Evolutionary conservation across 352 stramenopile species (phyloP), one percentile per base, ranked within the genome.

Genomic region (Pythium pyrilobum): DNA sequence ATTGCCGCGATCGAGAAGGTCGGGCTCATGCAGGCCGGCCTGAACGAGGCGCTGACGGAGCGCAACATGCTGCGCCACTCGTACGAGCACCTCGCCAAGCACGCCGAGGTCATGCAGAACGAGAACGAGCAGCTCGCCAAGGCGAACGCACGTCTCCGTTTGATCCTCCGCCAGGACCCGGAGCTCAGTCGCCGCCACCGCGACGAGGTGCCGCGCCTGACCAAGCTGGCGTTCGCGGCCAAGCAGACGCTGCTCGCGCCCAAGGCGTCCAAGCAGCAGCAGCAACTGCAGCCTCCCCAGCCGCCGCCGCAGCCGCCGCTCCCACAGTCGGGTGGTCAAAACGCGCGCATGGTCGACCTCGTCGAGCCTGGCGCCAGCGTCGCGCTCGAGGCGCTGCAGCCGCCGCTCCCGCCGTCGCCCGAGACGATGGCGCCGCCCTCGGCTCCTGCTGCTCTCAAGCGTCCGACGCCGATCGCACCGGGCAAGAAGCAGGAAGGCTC

Each of bases 101-200:
- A 94, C 64, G 81, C 75, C 32, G 79, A 89, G 23, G 75, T 87
- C 40, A 60, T 94, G 56, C 76, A 91, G 55, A 81, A 67, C 39
- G 81, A 94, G 55, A 94, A 94, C 64, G 76, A 85, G 67, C 77
- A 82, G 44, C 75, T 94, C 37, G 82, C 83, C 20, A 92, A 88
- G 59, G 83, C 81, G 12, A 94, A 94, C 50, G 83, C 83, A 4
- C 83, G 83, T 39, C 65, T 94, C 43, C 83, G 83, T 33, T 38
- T 94, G 23, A 94, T 94, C 39, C 56, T 94, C 44, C 81, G 83
- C 18, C 83, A 94, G 37, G 83, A 94, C 61, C 81, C 83, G 13
- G 81, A 92, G 56, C 62, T 94, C 24, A 94, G 82, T 44, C 81
- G 83, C 49, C 88, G 87, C 56, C 81, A 90, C 59, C 83, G 83